Conservation (phyloP, 495 filamentous ascomycete genomes). For the Recurvomyces mirabilis region DNA sequence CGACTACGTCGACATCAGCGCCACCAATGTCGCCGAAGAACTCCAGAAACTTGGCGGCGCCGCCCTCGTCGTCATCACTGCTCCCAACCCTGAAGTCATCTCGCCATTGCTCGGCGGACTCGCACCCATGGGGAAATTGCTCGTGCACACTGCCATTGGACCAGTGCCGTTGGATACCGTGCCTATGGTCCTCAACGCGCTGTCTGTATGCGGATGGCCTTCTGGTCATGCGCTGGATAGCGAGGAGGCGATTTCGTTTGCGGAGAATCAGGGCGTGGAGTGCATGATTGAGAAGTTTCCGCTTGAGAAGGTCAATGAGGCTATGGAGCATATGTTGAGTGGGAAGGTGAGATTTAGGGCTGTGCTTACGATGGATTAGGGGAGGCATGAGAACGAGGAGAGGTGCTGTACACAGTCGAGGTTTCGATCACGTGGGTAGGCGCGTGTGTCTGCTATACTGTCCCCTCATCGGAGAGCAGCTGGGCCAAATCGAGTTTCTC, state of each 20-base stretch:
- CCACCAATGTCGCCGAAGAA: slow-evolving; percentile 38
- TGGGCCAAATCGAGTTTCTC: too few relatives aligned
- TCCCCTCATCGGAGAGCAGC: too few relatives aligned
- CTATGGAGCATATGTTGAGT: slow-evolving; percentile 33
- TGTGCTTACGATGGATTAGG: slow-evolving; percentile 37
- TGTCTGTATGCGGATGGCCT: slow-evolving; percentile 51
- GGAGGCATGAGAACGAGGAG: neutral
- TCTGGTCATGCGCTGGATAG: slow-evolving; percentile 50
- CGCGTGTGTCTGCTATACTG: too few relatives aligned
- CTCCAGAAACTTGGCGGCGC: slow-evolving; percentile 52
- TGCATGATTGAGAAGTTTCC: slow-evolving; percentile 55
- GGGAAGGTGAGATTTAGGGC: slow-evolving; percentile 36
- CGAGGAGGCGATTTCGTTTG: slow-evolving; percentile 56
- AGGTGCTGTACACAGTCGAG: slow-evolving; percentile 1
- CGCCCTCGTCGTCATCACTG: slow-evolving; percentile 51
- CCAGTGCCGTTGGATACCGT: slow-evolving; percentile 41
- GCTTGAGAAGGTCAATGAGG: slow-evolving; percentile 42
- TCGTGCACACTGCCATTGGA: slow-evolving; percentile 33
- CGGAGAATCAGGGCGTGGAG: slow-evolving; percentile 44
- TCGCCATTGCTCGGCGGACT: slow-evolving; percentile 44
- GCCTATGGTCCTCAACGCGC: slow-evolving; percentile 37
- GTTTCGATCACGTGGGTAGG: too few relatives aligned
- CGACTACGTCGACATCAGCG: slow-evolving; percentile 53
- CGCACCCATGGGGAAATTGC: slow-evolving; percentile 46
- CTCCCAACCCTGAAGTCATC: slow-evolving; percentile 45